Evolutionary conservation across 2,329 filamentous ascomycete genomes (phyloP).

Genomic region (Falciphora oryzae): DNA sequence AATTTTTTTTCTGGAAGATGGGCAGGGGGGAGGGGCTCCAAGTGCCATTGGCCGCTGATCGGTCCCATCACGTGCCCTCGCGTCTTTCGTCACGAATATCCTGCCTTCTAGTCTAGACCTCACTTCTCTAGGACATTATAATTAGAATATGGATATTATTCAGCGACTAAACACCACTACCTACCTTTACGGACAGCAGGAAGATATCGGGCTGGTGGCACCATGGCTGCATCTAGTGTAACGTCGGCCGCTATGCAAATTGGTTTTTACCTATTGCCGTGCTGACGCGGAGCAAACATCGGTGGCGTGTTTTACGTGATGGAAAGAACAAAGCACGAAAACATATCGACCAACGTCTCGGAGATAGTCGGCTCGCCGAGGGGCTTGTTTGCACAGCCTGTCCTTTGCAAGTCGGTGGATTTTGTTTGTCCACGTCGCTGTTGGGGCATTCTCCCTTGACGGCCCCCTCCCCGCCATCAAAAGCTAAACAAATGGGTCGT

Average conservation of each 20-base stretch:
- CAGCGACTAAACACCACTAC: no score
- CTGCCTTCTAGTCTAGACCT: no score
- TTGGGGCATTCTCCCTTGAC: no score
- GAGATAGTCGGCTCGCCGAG: background rate
- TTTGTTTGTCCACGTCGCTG: no score
- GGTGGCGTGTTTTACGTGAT: background rate
- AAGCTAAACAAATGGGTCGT: background rate
- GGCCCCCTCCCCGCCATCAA: background rate
- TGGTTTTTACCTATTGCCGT: background rate
- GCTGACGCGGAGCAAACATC: background rate
- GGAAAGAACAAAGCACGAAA: background rate
- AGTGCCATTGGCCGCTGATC: background rate
- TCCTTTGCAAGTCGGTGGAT: no score
- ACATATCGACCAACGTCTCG: background rate
- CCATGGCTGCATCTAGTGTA: background rate
- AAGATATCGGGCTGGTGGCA: background rate
- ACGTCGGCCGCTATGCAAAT: no score
- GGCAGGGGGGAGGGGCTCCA: background rate
- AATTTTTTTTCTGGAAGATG: background rate
- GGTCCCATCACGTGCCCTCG: background rate
- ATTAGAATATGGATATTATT: no score
- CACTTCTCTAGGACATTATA: no score
- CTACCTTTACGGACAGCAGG: no score
- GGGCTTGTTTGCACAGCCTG: no score
- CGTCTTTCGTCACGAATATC: no score